Evolutionary conservation across 768 basidiomycete genomes (phyloP).

Genomic region (Clathrus columnatus): DNA sequence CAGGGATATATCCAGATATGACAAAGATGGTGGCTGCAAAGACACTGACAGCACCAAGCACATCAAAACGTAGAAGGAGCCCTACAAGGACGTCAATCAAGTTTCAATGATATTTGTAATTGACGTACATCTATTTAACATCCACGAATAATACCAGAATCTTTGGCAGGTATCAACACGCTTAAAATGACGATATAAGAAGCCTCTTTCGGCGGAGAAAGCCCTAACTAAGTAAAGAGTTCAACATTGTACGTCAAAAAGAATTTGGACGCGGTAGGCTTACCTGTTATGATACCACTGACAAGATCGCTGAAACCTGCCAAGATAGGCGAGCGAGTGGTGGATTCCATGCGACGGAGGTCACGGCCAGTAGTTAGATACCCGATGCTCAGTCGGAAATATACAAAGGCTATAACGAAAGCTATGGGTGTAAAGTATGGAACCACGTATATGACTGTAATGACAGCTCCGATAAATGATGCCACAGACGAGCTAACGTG

Average conservation of each 20-base stretch:
- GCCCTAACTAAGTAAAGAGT: slow-evolving; percentile 19
- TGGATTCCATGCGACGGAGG: slow-evolving; percentile 29
- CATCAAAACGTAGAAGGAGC: slow-evolving; percentile 24
- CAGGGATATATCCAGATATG: slow-evolving; percentile 23
- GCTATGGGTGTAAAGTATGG: slow-evolving; percentile 11
- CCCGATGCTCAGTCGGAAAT: slow-evolving; percentile 10
- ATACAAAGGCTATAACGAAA: slow-evolving; percentile 3
- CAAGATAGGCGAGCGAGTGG: slow-evolving; percentile 22
- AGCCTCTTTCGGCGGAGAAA: slow-evolving; percentile 16
- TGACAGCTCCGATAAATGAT: slow-evolving; percentile 19
- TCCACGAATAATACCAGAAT: slow-evolving; percentile 17
- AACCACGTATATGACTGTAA: slow-evolving; percentile 15
- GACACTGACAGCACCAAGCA: slow-evolving; percentile 26
- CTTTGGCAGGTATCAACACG: slow-evolving; percentile 3
- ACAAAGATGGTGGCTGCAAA: slow-evolving; percentile 28
- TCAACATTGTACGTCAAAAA: not conserved
- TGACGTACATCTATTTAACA: slow-evolving; percentile 14
- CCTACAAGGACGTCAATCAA: not conserved
- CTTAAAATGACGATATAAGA: slow-evolving; percentile 12
- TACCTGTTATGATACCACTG: slow-evolving; percentile 12
- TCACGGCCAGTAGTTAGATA: slow-evolving; percentile 24
- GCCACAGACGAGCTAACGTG: slow-evolving; percentile 10
- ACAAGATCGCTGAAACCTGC: slow-evolving; percentile 21
- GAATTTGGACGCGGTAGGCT: too few relatives aligned
- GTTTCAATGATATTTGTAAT: not conserved